Evolutionary conservation across 352 stramenopile species (phyloP).

Genomic region (Thalassiosira livingstoniorum): DNA sequence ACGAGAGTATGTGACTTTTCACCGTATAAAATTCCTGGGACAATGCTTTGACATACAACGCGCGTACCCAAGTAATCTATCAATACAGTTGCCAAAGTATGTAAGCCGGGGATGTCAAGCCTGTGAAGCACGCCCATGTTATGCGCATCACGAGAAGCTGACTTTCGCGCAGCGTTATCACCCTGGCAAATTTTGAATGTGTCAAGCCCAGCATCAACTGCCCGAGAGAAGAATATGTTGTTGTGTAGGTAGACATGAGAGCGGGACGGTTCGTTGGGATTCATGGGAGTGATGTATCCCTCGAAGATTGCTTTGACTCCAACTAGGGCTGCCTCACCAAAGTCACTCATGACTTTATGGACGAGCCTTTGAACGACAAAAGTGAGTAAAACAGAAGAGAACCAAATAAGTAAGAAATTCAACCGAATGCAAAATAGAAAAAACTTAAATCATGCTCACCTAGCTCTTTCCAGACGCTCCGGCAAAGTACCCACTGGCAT

Average conservation of each 20-base stretch:
- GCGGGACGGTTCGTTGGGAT: slow-evolving; percentile 92
- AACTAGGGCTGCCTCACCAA: slow-evolving; percentile 90
- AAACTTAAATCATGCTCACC: slow-evolving; percentile 53
- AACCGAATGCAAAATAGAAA: background rate
- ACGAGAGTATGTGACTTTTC: slow-evolving; percentile 94
- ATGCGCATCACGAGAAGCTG: slow-evolving; percentile 83
- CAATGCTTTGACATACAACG: slow-evolving; percentile 95
- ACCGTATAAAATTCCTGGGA: slow-evolving; percentile 94
- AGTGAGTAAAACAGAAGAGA: background rate
- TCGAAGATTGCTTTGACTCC: slow-evolving; percentile 92
- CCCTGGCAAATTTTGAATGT: slow-evolving; percentile 83
- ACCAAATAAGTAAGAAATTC: background rate
- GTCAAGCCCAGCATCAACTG: slow-evolving; percentile 79
- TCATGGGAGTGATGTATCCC: slow-evolving; percentile 94
- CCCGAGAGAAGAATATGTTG: slow-evolving; percentile 96
- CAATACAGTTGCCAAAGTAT: slow-evolving; percentile 94
- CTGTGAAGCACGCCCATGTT: slow-evolving; percentile 90
- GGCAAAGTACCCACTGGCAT: slow-evolving; percentile 86
- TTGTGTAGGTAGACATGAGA: slow-evolving; percentile 97
- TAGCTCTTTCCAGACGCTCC: slow-evolving; percentile 92
- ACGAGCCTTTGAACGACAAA: slow-evolving; percentile 80
- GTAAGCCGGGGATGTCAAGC: slow-evolving; percentile 89
- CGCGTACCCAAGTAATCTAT: slow-evolving; percentile 94
- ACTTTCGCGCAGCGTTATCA: slow-evolving; percentile 76
- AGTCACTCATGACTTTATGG: slow-evolving; percentile 95